Conservation (phyloP, 2,329 filamentous ascomycete genomes). For the Epichloe aotearoae region DNA sequence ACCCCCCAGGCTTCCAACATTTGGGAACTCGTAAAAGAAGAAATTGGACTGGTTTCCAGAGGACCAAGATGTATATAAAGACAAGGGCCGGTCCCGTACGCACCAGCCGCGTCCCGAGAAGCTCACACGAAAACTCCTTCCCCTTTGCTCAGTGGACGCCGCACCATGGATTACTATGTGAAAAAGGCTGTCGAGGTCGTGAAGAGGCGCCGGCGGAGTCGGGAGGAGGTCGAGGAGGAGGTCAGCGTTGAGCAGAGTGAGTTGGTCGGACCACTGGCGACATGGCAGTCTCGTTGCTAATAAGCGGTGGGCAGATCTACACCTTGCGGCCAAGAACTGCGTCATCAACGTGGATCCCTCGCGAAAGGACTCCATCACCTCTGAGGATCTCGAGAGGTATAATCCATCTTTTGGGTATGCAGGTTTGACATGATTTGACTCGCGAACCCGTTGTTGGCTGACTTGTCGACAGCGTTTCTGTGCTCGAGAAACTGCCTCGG, state of each 20-base stretch:
- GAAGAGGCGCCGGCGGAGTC: constrained; percentile 1
- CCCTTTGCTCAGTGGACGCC: neutral
- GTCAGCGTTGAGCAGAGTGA: neutral
- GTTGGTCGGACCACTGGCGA: neutral
- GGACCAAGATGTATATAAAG: too few species aligned
- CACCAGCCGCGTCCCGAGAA: too few species aligned
- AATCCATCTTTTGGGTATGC: neutral
- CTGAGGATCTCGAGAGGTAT: neutral
- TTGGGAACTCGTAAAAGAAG: neutral
- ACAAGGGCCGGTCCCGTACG: too few species aligned
- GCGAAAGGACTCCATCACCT: neutral
- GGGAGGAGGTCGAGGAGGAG: neutral
- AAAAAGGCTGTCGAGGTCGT: constrained; percentile 3
- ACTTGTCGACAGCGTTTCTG: neutral
- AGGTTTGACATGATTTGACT: too few species aligned
- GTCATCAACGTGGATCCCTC: neutral
- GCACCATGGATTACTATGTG: constrained; percentile 2
- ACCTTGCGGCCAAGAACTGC: constrained; percentile 3
- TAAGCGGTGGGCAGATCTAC: neutral
- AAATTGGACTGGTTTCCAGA: neutral
- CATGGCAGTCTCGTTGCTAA: too few species aligned
- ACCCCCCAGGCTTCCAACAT: neutral
- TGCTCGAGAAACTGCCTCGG: neutral
- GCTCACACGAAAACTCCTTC: too few species aligned
- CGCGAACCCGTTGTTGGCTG: too few species aligned